Evolutionary conservation across 768 basidiomycete species (phyloP).

Genomic region (Myochromella boudieri): DNA sequence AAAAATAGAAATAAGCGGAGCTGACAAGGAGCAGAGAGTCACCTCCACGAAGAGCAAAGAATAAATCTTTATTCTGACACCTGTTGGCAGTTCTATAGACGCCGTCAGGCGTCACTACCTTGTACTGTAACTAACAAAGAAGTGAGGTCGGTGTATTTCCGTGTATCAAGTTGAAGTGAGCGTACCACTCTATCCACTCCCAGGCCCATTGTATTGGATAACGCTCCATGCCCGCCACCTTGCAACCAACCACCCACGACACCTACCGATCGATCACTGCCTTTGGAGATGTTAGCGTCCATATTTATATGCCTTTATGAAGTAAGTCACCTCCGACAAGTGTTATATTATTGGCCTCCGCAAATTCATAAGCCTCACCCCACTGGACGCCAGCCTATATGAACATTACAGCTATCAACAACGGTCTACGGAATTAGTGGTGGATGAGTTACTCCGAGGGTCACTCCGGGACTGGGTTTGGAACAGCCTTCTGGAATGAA

Average conservation of each 20-base stretch:
- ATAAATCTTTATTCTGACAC: slow-evolving; percentile 51
- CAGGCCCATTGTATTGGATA: slow-evolving; percentile 45
- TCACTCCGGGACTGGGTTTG: slow-evolving; percentile 28
- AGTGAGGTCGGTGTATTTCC: background rate
- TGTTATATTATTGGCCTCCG: slow-evolving; percentile 42
- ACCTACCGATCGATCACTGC: slow-evolving; percentile 41
- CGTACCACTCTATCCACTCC: slow-evolving; percentile 47
- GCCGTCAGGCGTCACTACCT: slow-evolving; percentile 56
- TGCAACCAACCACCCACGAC: slow-evolving; percentile 42
- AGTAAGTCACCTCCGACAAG: slow-evolving; percentile 38
- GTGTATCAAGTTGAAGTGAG: background rate
- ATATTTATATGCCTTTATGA: background rate
- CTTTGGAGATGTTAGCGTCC: slow-evolving; percentile 11
- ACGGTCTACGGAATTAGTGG: background rate
- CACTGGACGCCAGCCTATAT: slow-evolving; percentile 45
- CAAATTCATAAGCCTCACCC: slow-evolving; percentile 42
- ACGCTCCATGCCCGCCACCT: slow-evolving; percentile 45
- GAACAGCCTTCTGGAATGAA: slow-evolving; percentile 38
- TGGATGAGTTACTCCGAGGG: slow-evolving; percentile 31
- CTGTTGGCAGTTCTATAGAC: slow-evolving; percentile 42
- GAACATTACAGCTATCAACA: too few species aligned
- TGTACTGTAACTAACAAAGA: slow-evolving; percentile 40
- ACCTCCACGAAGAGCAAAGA: slow-evolving; percentile 53
- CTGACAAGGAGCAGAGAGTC: background rate
- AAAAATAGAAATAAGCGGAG: background rate